Conservation (phyloP, 2,329 filamentous ascomycete species). For the Xylariaceae sp. region DNA sequence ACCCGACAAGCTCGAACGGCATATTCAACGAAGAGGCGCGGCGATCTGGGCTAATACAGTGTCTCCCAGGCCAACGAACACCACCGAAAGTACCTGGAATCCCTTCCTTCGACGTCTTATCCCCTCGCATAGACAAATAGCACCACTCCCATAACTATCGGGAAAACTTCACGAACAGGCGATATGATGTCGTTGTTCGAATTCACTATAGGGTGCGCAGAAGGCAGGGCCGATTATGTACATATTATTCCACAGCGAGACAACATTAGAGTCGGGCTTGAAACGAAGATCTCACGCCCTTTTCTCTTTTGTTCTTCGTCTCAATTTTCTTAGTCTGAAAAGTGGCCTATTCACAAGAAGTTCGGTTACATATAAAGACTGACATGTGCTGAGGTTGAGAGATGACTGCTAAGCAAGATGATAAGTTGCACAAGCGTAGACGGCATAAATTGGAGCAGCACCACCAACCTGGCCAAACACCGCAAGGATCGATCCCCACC, state of each 20-base stretch:
- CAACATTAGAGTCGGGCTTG: slow-evolving; percentile 20
- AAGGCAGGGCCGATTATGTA: slow-evolving; percentile 25
- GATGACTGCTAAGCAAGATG: not conserved
- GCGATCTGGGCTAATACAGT: slow-evolving; percentile 21
- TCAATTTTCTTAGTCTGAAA: not conserved
- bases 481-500: slow-evolving; percentile 26
- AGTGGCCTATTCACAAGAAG: not conserved
- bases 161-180: slow-evolving; percentile 4
- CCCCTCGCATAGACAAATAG: slow-evolving; percentile 56
- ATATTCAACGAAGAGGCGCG: not conserved
- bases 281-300: slow-evolving; percentile 7
- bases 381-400: not conserved
- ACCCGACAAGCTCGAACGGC: not conserved
- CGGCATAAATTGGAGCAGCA: not conserved
- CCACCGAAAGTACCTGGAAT: slow-evolving; percentile 77
- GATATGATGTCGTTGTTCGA: slow-evolving; percentile 12
- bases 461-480: not conserved
- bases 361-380: not conserved
- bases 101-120: slow-evolving; percentile 74
- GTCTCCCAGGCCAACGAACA: slow-evolving; percentile 77
- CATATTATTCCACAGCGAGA: slow-evolving; percentile 26
- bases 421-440: not conserved
- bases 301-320: not conserved
- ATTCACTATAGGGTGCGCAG: slow-evolving; percentile 7
- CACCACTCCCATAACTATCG: not conserved